phyloP scores from a whole-genome alignment of 1,139 yeast species.

The Saccharomyces hybrid region DNA sequence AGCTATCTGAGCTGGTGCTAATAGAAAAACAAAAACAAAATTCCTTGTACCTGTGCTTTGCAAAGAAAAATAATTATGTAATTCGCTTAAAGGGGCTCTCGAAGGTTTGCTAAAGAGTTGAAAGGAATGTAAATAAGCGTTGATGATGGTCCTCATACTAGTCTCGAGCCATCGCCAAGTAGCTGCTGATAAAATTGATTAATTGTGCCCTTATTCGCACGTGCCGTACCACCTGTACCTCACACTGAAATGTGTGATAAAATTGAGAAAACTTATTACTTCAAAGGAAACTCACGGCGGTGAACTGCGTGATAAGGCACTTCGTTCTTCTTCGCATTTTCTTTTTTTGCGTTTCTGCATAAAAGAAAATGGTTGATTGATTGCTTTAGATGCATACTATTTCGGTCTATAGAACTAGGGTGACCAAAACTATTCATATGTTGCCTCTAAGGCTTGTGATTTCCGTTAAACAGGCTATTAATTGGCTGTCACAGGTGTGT shows the following conservation, averaged over 20 bases:
- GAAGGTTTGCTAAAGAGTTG: neutral
- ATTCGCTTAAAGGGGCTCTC: neutral
- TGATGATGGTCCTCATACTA: neutral
- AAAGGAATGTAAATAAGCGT: neutral
- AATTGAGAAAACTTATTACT: neutral
- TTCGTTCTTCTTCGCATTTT: neutral
- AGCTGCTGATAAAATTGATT: neutral
- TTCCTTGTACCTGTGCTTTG: neutral
- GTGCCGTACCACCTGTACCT: neutral
- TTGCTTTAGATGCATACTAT: neutral
- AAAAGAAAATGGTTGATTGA: neutral
- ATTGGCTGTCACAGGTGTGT: neutral
- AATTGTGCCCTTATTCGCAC: neutral
- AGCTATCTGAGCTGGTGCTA: neutral
- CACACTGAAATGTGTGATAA: neutral
- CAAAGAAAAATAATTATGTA: neutral
- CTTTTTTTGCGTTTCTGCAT: neutral
- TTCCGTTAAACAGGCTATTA: neutral
- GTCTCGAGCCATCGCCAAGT: neutral
- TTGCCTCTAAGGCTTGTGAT: neutral
- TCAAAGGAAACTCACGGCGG: neutral
- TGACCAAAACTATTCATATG: neutral
- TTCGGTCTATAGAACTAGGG: neutral
- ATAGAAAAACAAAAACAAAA: neutral
- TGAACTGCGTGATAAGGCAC: neutral